Evolutionary conservation across 441 rosid genomes (phyloP).

Genomic region (Gossypium lobatum): DNA sequence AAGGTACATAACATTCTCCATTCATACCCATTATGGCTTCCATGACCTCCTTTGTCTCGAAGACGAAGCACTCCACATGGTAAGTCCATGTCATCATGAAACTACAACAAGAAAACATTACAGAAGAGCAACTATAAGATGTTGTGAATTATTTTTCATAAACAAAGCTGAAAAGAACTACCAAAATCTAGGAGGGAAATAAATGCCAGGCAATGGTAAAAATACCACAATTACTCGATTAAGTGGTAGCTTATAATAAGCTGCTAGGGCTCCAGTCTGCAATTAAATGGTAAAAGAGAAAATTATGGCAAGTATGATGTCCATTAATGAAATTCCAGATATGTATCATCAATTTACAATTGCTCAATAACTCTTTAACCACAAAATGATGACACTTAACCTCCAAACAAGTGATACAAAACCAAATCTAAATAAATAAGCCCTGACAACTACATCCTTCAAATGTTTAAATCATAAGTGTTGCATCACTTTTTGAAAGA

Average conservation of each 20-base stretch:
- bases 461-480: neutral
- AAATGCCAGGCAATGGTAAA: constrained; percentile 13
- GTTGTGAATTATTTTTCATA: neutral
- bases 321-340: neutral
- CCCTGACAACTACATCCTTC: neutral
- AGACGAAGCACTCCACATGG: constrained; percentile 93
- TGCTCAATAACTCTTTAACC: neutral
- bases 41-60: constrained; percentile 78
- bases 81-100: constrained; percentile 77
- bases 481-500: neutral
- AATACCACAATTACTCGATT: constrained; percentile 78
- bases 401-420: neutral
- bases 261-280: constrained; percentile 86
- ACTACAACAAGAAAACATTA: constrained; percentile 28
- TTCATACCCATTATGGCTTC: constrained; percentile 73
- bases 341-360: neutral
- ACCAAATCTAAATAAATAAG: neutral
- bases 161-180: neutral
- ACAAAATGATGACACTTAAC: neutral
- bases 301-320: neutral
- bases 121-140: neutral
- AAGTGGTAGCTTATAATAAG: constrained; percentile 85
- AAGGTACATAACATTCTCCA: neutral
- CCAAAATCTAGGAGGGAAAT: neutral
- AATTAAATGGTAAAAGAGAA: neutral